Base-by-base conservation (phyloP, 257 asterid genomes). In the Nemophila menziesii region DNA sequence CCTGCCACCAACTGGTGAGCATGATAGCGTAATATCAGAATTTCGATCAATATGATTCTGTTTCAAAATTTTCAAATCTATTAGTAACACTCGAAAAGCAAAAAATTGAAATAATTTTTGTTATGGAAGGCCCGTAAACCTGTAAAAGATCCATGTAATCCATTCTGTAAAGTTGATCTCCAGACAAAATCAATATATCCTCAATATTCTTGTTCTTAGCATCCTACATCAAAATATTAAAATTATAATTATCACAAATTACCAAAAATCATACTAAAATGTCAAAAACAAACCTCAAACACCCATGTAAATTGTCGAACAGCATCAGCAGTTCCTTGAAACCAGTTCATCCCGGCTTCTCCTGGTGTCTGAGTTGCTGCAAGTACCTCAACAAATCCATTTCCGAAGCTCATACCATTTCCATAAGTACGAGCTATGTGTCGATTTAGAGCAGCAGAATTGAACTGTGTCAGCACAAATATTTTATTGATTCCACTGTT, bases 271-370 rank as follows among this genome's bases (percentile, higher is more conserved):
- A 29, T 29, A 29, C 3, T 29, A 29, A 29, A 2, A 29, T 29
- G 36, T 2, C 36, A 3, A 2, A 29, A 13, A 56, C 62, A 4
- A 43, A 75, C 97, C 93, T 86, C 95, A 61, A 86, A 82, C 39
- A 86, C 21, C 97, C 97, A 86, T 47, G 49, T 54, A 49, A 86
- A 86, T 58, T 75, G 78, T 75, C 97, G 77, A 55, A 86, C 97
- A 18, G 97, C 97, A 54, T 86, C 97, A 3, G 97, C 97, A 0
- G 94, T 83, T 33, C 97, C 97, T 55, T 86, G 94, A 57, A 86
- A 86, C 97, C 97, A 86, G 23, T 46, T 72, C 52, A 70, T 75
- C 17, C 97, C 97, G 1, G 74, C 63, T 77, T 86, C 96, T 39
- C 96, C 96, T 0, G 70, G 72, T 8, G 97, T 86, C 66, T 86